Base-by-base conservation (phyloP, 2,329 filamentous ascomycete genomes). In the Leptographium flavum region DNA sequence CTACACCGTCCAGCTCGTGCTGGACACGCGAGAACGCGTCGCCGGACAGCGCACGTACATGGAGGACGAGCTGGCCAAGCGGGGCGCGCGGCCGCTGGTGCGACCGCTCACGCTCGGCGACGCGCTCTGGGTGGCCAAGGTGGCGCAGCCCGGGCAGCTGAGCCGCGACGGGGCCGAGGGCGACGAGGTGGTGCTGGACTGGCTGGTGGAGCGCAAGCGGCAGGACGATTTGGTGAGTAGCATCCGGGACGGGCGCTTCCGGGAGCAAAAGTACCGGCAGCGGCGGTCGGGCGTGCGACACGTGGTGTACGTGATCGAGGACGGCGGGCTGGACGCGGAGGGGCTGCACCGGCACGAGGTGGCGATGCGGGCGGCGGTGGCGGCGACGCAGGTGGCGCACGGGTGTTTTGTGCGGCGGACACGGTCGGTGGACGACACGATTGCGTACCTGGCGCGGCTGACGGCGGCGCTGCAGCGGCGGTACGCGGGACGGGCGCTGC, bases 241-340 rank as follows among this genome's bases (percentile, higher is more conserved):
- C 50, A 86, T 92, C 62, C 87, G 83, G 59, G 85, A 90, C 50
- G 83, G 83, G 1, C 77, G 85, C 3, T 90, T 87, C 54, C 81
- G 82, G 53, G 85, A 92, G 58, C 85, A 92, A 57, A 90, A 92
- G 57, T 90, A 87, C 57, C 79, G 85, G 1, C 69, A 90, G 11
- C 73, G 74, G 45, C 76, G 76, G 43, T 84, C 77, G 0, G 84
- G 84, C 0, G 68, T 86, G n/a, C 76, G 74, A 47, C 83, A 87
- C 53, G 80, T 88, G 14, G 71, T 86, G 32, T 92, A 90, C 56
- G 69, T 92, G 22, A 72, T 92, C 45, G 85, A 92, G 57, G 79
- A 87, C 52, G 80, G 82, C 47, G 58, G 71, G 11, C 69, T 86
- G 56, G 70, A 79, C 37, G 56, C 70, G 0, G 67, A 73, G 8